Percentiles rank a stretch among this genome's conserved stretches.
Evolutionary conservation across 768 basidiomycete genomes (phyloP).

Genomic region (Agrocybe praecox): DNA sequence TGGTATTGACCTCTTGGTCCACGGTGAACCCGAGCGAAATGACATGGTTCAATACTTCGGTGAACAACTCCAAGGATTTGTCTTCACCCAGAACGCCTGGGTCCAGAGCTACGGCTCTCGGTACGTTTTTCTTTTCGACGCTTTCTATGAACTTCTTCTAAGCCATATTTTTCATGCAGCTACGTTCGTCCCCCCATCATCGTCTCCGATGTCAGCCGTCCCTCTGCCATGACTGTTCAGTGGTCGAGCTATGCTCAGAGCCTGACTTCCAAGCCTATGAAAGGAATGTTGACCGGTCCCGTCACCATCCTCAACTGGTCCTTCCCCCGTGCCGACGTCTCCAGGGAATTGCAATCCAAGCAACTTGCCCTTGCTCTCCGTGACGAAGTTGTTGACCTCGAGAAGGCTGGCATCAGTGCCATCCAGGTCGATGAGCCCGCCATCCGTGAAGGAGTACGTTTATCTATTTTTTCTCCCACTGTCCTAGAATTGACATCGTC

Average conservation of each 20-base stretch:
- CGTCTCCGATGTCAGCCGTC: constrained; percentile 96
- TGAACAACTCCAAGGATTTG: constrained; percentile 92
- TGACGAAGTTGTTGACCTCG: constrained; percentile 97
- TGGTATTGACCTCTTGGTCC: constrained; percentile 95
- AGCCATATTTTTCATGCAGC: constrained; percentile 33
- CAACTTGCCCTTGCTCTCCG: constrained; percentile 97
- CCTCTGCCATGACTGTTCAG: constrained; percentile 90
- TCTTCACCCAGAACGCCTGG: constrained; percentile 99
- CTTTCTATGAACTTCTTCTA: constrained; percentile 4
- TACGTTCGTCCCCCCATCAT: constrained; percentile 99
- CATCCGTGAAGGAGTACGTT: constrained; percentile 93
- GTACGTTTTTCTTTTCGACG: constrained; percentile 33
- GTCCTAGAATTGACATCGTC: constrained; percentile 13
- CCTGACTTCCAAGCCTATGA: constrained; percentile 92
- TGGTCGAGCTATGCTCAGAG: constrained; percentile 98
- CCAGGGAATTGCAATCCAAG: constrained; percentile 95
- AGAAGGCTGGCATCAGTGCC: constrained; percentile 94
- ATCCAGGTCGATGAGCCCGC: constrained; percentile 99
- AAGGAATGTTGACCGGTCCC: constrained; percentile 99
- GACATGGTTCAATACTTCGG: constrained; percentile 99
- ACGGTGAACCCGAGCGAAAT: constrained; percentile 98
- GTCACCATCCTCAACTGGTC: constrained; percentile 99
- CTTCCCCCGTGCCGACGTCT: constrained; percentile 98
- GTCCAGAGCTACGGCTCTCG: constrained; percentile 99
- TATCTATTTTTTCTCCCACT: not conserved